Evolutionary conservation across 164 flowering plant genomes (phyloP).

Genomic region (Aristolochia contorta): DNA sequence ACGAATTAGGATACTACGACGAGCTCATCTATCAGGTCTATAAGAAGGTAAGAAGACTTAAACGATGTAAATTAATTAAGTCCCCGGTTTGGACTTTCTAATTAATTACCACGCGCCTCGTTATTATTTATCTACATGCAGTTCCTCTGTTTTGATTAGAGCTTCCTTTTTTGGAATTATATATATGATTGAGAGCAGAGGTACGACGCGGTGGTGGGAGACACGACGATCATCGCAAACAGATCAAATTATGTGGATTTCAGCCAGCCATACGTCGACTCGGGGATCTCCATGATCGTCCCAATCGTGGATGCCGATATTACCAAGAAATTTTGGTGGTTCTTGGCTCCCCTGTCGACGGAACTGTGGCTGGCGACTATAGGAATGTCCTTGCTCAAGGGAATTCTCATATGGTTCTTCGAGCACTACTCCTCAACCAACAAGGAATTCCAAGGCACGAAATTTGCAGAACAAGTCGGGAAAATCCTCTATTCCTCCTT

Average conservation of each 20-base stretch:
- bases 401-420: slow-evolving; percentile 20
- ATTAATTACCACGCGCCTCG: no score
- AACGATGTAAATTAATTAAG: no score
- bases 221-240: slow-evolving; percentile 19
- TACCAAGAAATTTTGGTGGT: slow-evolving; percentile 9
- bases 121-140: no score
- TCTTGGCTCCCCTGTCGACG: slow-evolving; percentile 19
- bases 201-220: slow-evolving; percentile 28
- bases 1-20: slow-evolving; percentile 20
- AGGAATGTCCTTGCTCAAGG: slow-evolving; percentile 16
- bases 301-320: slow-evolving; percentile 6
- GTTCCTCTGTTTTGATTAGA: no score
- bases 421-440: slow-evolving; percentile 21
- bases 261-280: slow-evolving; percentile 18
- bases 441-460: slow-evolving; percentile 12
- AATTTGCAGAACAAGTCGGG: slow-evolving; percentile 10
- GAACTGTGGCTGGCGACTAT: slow-evolving; percentile 19
- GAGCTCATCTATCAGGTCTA: slow-evolving; percentile 33
- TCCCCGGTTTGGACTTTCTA: no score
- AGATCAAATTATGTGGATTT: slow-evolving; percentile 22
- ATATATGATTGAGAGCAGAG: no score
- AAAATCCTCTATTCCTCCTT: slow-evolving; percentile 19
- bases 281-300: slow-evolving; percentile 15
- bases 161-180: no score
- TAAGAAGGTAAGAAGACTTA: slow-evolving; percentile 27